Evolutionary conservation across 495 filamentous ascomycete genomes (phyloP).

Genomic region (Penicillium soppii): DNA sequence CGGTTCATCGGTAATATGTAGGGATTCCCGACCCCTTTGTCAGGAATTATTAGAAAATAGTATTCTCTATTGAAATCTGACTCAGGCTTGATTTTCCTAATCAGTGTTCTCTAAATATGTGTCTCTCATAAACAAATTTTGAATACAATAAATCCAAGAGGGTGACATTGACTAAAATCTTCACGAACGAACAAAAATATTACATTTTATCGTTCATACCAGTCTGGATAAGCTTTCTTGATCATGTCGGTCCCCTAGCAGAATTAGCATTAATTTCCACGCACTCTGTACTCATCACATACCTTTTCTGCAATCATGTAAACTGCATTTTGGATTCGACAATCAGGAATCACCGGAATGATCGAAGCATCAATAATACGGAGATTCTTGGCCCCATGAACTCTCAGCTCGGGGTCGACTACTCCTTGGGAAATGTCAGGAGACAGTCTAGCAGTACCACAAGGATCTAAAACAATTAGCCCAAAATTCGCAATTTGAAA

Average conservation of each 20-base stretch:
- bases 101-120: too few species aligned
- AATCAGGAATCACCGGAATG: slow-evolving; percentile 22
- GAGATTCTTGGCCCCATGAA: slow-evolving; percentile 49
- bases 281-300: neutral
- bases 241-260: slow-evolving; percentile 43
- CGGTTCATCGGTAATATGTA: too few species aligned
- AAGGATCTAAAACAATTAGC: slow-evolving; percentile 33
- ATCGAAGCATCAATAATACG: slow-evolving; percentile 39
- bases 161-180: too few species aligned
- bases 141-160: too few species aligned
- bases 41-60: too few species aligned
- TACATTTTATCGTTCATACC: too few species aligned
- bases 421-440: slow-evolving; percentile 45
- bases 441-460: slow-evolving; percentile 45
- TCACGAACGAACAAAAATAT: too few species aligned
- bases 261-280: neutral
- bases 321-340: slow-evolving; percentile 34
- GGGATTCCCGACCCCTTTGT: too few species aligned
- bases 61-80: too few species aligned
- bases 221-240: slow-evolving; percentile 24
- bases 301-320: slow-evolving; percentile 52
- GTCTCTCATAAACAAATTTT: too few species aligned
- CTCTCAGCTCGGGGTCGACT: slow-evolving; percentile 46
- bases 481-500: neutral
- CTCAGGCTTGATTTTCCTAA: too few species aligned